A percentile compares a stretch with the other conserved stretches of the same genome.
Evolutionary conservation across 1,284 basidiomycete species (phyloP).

Genomic region (Leccinum laetum): DNA sequence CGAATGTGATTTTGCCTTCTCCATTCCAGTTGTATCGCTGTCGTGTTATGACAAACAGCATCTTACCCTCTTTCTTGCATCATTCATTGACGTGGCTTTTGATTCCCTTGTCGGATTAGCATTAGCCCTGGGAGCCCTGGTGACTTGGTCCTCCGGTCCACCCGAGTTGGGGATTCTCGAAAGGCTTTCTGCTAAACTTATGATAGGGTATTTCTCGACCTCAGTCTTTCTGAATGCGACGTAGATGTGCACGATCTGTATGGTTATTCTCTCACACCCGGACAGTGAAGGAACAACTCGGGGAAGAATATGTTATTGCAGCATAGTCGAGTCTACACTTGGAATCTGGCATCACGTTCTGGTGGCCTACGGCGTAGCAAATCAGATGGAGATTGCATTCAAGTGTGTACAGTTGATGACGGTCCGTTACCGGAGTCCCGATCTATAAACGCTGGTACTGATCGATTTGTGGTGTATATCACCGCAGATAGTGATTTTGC

Average conservation of each 20-base stretch:
- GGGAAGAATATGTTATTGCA: too few relatives aligned
- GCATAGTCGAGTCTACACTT: too few relatives aligned
- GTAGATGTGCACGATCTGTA: too few relatives aligned
- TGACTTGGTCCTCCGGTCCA: too few relatives aligned
- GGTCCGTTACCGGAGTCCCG: not conserved
- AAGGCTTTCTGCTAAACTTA: not conserved
- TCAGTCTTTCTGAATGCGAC: too few relatives aligned
- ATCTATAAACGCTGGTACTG: not conserved
- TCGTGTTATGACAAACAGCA: constrained; percentile 4
- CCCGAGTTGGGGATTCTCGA: not conserved
- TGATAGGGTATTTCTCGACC: too few relatives aligned
- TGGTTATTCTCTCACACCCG: too few relatives aligned
- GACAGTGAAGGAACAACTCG: too few relatives aligned
- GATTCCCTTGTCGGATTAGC: not conserved
- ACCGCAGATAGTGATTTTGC: constrained; percentile 10
- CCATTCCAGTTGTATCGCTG: too few relatives aligned
- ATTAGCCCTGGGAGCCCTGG: constrained; percentile 3
- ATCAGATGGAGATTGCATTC: not conserved
- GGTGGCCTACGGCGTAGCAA: not conserved
- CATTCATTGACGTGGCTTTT: too few relatives aligned
- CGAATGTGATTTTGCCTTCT: too few relatives aligned
- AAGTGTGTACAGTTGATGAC: not conserved
- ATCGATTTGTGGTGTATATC: constrained; percentile 13
- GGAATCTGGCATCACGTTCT: not conserved
- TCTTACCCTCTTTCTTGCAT: constrained; percentile 6